Evolutionary conservation across 192 early-diverging fungal genomes (phyloP).

Genomic region (Borealophlyctis nickersoniae): DNA sequence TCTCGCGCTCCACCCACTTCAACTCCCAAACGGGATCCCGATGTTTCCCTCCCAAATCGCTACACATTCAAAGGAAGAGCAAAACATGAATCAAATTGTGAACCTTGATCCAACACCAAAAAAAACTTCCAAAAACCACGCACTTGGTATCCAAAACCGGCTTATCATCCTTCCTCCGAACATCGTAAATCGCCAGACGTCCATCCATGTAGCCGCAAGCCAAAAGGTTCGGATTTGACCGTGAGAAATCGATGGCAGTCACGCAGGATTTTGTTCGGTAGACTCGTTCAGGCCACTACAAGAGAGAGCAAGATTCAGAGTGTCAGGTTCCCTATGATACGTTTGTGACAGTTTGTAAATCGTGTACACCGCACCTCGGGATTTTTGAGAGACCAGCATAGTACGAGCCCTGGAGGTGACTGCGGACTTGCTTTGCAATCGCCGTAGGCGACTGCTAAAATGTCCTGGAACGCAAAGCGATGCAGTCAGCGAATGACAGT

Average conservation of each 20-base stretch:
- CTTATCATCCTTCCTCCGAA: conserved; percentile 35
- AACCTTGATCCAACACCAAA: background rate
- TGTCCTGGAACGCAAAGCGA: conserved; percentile 34
- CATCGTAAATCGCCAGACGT: conserved; percentile 52
- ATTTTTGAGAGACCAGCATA: conserved; percentile 58
- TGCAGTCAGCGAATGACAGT: background rate
- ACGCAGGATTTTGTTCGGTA: conserved; percentile 44
- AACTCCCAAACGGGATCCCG: conserved; percentile 64
- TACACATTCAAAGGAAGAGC: background rate
- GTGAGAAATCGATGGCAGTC: conserved; percentile 56
- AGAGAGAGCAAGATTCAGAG: background rate
- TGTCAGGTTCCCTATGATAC: too few species aligned
- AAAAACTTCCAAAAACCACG: background rate
- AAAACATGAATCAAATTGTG: too few species aligned
- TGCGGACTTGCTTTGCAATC: conserved; percentile 34
- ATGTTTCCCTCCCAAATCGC: conserved; percentile 52
- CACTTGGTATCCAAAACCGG: conserved; percentile 48
- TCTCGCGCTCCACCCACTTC: conserved; percentile 57
- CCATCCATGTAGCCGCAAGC: conserved; percentile 55
- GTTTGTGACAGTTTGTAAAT: too few species aligned
- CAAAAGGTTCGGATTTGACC: conserved; percentile 47
- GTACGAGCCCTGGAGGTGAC: conserved; percentile 39
- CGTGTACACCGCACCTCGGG: conserved; percentile 42
- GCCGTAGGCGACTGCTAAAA: conserved; percentile 57
- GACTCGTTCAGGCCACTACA: conserved; percentile 55